Conservation (phyloP, 345 rosid genomes). For the Citrus mangshanensis region DNA sequence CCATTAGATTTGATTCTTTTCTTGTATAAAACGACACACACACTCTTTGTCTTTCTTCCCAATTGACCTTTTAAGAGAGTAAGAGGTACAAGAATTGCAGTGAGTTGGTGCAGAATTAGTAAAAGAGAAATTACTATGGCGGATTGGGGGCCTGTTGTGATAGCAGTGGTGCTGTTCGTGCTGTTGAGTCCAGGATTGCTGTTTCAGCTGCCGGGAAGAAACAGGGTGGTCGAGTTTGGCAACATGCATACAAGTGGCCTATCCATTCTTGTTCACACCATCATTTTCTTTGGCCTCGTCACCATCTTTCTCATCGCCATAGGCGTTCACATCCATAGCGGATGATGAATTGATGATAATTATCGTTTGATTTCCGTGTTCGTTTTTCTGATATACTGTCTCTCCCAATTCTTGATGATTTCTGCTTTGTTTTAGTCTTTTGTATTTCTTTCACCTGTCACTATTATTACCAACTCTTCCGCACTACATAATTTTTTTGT, state of each 20-base stretch:
- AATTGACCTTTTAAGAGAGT: not conserved
- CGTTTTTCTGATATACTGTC: too few relatives aligned
- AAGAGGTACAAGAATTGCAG: not conserved
- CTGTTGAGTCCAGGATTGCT: constrained; percentile 74
- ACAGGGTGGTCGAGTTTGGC: constrained; percentile 55
- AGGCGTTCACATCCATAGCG: constrained; percentile 69
- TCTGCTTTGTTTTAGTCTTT: too few relatives aligned
- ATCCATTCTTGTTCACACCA: constrained; percentile 67
- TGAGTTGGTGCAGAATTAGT: not conserved
- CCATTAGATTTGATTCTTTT: constrained; percentile 11
- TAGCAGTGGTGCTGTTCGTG: constrained; percentile 80
- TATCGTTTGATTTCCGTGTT: too few relatives aligned
- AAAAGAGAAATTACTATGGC: constrained; percentile 40
- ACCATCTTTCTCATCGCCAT: constrained; percentile 73
- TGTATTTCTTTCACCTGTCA: too few relatives aligned
- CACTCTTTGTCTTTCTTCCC: too few relatives aligned
- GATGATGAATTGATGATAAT: constrained; percentile 16
- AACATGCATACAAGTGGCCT: constrained; percentile 74
- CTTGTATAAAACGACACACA: not conserved
- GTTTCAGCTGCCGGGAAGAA: constrained; percentile 78
- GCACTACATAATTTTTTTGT: not conserved
- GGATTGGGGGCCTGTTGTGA: constrained; percentile 95
- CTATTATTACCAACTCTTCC: too few relatives aligned
- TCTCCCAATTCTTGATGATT: too few relatives aligned
- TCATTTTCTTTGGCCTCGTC: constrained; percentile 76